Conservation (phyloP, 306 rosid species). For the Albizia julibrissin region DNA sequence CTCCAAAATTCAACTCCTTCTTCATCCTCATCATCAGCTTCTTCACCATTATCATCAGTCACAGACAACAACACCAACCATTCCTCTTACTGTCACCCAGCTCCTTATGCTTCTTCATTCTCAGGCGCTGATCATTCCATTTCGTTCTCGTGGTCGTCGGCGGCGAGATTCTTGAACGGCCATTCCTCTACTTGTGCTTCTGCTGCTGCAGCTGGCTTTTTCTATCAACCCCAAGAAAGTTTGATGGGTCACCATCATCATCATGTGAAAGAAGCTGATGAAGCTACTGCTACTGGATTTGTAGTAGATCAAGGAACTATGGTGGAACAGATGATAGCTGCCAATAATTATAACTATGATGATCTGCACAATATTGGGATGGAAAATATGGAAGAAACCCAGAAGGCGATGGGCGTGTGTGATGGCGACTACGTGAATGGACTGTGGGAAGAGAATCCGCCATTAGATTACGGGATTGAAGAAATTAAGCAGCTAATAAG, state of each 20-base stretch:
- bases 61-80: constrained; percentile 28
- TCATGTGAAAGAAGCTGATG: constrained; percentile 38
- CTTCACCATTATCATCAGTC: constrained; percentile 44
- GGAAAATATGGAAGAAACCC: constrained; percentile 42
- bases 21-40: constrained; percentile 35
- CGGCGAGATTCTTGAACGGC: constrained; percentile 41
- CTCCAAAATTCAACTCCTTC: constrained; percentile 49
- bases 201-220: constrained; percentile 28
- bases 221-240: constrained; percentile 52
- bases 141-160: constrained; percentile 40
- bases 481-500: constrained; percentile 71
- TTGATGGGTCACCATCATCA: constrained; percentile 18
- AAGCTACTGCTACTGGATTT: constrained; percentile 19
- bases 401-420: constrained; percentile 40
- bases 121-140: constrained; percentile 37
- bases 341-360: constrained; percentile 15
- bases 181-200: constrained; percentile 29
- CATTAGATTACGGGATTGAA: constrained; percentile 61
- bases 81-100: constrained; percentile 6
- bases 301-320: constrained; percentile 24
- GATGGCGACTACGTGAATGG: constrained; percentile 32
- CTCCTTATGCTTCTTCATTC: constrained; percentile 36
- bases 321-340: constrained; percentile 27
- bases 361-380: constrained; percentile 29
- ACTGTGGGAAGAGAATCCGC: constrained; percentile 51